Conservation (phyloP, 2,329 filamentous ascomycete genomes). For the Emydomyces testavorans region DNA sequence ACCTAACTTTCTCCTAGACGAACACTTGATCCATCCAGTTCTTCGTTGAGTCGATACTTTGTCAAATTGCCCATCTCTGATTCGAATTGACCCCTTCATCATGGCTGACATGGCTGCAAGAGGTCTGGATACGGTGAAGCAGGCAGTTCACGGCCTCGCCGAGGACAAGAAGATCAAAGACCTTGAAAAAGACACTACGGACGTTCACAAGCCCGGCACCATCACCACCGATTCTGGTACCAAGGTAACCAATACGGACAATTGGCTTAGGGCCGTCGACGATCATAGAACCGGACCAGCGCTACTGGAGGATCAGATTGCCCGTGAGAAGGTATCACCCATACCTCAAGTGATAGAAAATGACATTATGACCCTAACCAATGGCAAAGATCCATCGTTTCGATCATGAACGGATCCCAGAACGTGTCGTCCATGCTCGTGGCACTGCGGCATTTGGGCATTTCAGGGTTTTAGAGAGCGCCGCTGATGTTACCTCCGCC, state of each 20-base stretch:
- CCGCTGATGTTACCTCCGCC: slow-evolving; percentile 51
- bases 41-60: background rate
- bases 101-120: slow-evolving; percentile 15
- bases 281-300: slow-evolving; percentile 54
- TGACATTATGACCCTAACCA: background rate
- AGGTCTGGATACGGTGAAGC: slow-evolving; percentile 24
- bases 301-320: slow-evolving; percentile 61
- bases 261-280: slow-evolving; percentile 59
- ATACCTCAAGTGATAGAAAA: background rate
- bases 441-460: slow-evolving; percentile 54
- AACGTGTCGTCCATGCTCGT: slow-evolving; percentile 56
- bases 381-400: slow-evolving; percentile 47
- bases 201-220: slow-evolving; percentile 46
- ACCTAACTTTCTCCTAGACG: too few relatives aligned
- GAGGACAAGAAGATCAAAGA: slow-evolving; percentile 48
- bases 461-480: slow-evolving; percentile 54
- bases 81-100: background rate
- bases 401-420: slow-evolving; percentile 61
- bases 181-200: slow-evolving; percentile 47
- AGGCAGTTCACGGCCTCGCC: slow-evolving; percentile 17
- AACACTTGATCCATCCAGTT: too few relatives aligned
- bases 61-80: too few relatives aligned
- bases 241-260: slow-evolving; percentile 60
- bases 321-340: slow-evolving; percentile 56
- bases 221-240: slow-evolving; percentile 70